Evolutionary conservation across 768 basidiomycete species (phyloP).

Genomic region (Boletus coccyginus): DNA sequence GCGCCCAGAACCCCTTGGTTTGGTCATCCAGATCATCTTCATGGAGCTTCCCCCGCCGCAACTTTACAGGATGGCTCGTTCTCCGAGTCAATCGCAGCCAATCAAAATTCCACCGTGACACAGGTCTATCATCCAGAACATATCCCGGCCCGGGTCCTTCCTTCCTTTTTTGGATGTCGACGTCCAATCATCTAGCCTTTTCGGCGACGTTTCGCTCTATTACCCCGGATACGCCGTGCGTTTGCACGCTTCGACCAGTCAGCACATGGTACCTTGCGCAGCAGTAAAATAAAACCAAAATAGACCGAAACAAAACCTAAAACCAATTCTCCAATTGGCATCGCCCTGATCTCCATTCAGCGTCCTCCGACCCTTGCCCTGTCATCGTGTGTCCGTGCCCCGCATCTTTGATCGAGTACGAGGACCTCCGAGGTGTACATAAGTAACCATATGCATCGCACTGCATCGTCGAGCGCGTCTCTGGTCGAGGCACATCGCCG

Average conservation of each 20-base stretch:
- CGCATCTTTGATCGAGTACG: background rate
- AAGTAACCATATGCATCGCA: background rate
- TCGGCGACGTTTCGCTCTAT: conserved; percentile 1
- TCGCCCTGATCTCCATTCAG: conserved; percentile 5
- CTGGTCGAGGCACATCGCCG: conserved; percentile 1
- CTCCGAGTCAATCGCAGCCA: background rate
- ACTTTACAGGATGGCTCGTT: background rate
- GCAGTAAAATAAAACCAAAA: background rate
- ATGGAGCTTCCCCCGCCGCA: background rate
- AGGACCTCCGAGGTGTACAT: conserved; percentile 2
- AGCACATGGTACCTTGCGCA: background rate
- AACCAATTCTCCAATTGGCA: background rate
- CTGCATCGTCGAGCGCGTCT: background rate
- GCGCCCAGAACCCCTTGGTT: background rate
- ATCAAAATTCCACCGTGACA: background rate
- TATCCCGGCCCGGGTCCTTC: background rate
- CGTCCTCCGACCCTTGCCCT: background rate
- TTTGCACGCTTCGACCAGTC: background rate
- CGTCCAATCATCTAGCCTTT: background rate
- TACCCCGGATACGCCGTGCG: background rate
- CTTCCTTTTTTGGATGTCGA: conserved; percentile 3
- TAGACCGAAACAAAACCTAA: background rate
- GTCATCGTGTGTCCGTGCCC: background rate
- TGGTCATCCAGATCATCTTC: background rate
- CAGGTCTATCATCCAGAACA: background rate